Percentiles rank a stretch among this genome's conserved stretches.
These are phyloP conservation scores for Ogataea nonfermentans DNA, from an alignment of 805 yeast species.

Conservation along the genomic window DNA sequence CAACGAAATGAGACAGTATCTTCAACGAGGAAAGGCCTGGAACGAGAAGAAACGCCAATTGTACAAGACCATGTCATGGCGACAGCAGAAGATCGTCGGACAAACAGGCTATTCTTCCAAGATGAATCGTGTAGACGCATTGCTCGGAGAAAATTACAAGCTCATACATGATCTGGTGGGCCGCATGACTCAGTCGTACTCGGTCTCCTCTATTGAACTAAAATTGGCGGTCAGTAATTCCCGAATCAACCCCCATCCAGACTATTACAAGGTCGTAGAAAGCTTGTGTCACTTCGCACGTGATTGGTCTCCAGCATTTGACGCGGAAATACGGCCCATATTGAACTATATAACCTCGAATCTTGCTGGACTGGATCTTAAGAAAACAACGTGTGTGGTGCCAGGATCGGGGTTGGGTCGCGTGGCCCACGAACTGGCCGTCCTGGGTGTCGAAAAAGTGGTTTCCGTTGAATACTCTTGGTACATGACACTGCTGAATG, in stretches of 20 bases:
- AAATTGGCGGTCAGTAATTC: conserved; percentile 30
- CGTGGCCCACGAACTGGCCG: conserved; percentile 62
- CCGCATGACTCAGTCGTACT: conserved; percentile 34
- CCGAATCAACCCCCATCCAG: conserved; percentile 14
- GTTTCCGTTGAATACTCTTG: conserved; percentile 77
- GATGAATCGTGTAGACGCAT: conserved; percentile 46
- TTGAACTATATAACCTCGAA: conserved; percentile 48
- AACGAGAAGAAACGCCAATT: conserved; percentile 45
- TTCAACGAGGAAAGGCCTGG: conserved; percentile 38
- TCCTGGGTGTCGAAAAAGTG: conserved; percentile 40
- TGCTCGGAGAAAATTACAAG: conserved; percentile 46
- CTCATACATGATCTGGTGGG: conserved; percentile 47
- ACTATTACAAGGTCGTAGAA: conserved; percentile 55
- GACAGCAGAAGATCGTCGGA: conserved; percentile 55
- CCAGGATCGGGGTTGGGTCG: conserved; percentile 92
- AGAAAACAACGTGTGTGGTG: conserved; percentile 53
- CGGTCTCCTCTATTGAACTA: conserved; percentile 45
- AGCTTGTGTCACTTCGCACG: conserved; percentile 72
- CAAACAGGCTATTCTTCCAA: conserved; percentile 55
- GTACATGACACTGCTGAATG: conserved; percentile 70
- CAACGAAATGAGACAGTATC: conserved; percentile 46
- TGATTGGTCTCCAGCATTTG: conserved; percentile 64
- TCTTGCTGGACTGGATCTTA: conserved; percentile 30
- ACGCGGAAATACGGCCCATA: conserved; percentile 52
- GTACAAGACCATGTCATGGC: conserved; percentile 47